Evolutionary conservation across 345 rosid genomes (phyloP).

Genomic region (Salix viminalis): DNA sequence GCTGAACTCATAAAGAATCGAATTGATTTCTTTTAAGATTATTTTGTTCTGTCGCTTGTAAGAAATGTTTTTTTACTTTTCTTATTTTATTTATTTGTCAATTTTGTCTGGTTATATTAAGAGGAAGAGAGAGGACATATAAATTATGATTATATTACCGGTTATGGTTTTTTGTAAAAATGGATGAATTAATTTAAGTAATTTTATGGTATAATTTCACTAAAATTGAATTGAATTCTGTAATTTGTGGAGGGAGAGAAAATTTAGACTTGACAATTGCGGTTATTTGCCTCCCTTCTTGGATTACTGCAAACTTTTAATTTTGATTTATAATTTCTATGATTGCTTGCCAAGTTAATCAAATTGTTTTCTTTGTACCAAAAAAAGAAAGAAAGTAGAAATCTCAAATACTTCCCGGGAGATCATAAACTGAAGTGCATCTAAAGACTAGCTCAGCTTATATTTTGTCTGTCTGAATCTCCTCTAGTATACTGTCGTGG

Average conservation of each 20-base stretch:
- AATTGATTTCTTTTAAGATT: not conserved
- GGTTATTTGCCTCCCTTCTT: not conserved
- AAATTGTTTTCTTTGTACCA: not conserved
- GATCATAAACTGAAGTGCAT: not conserved
- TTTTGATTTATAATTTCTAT: not conserved
- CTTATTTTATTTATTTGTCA: too few species aligned
- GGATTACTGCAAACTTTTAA: not conserved
- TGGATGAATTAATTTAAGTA: not conserved
- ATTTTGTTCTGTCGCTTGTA: not conserved
- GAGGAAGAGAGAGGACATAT: not conserved
- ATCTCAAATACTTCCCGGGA: not conserved
- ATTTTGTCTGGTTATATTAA: not conserved
- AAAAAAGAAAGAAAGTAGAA: not conserved
- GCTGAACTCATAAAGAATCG: not conserved
- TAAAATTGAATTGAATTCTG: not conserved
- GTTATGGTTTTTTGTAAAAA: not conserved
- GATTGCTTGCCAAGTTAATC: not conserved
- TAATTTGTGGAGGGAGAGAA: not conserved
- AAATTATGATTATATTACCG: not conserved
- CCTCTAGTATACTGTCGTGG: not conserved
- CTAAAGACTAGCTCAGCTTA: not conserved
- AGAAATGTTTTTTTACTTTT: not conserved
- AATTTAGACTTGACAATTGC: not conserved
- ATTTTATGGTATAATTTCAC: not conserved
- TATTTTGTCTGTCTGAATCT: not conserved